Base-by-base conservation (phyloP, 2,329 filamentous ascomycete species). In the Fusarium fujikuroi region DNA sequence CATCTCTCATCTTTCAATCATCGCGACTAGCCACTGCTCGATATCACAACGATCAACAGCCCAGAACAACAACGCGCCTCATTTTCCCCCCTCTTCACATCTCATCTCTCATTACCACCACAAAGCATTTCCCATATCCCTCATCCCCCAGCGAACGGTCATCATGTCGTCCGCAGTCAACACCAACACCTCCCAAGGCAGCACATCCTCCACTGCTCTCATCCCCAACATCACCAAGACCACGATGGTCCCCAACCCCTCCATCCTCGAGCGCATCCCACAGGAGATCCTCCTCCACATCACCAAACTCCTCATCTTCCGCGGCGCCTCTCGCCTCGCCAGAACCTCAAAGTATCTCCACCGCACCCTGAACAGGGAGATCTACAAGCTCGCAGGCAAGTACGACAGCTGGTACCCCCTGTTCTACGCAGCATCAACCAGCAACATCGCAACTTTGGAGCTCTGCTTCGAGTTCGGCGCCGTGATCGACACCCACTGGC, bases 81-180 rank as follows among this genome's bases (percentile, higher is more conserved):
- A 12, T 14, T 15, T 19, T 25, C 16, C 12, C 0, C 23, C 23
- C 23, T 44, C 42, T 44, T 44, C 4, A 9, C 11, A 46, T 46
- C 16, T 25, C 5, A 14, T 28, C 12, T 28, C 43, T 10, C 25
- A 21, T 47, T 30, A 21, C 9, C 14, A 15, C 14, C 1, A 5
- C 9, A 30, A 30, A 30, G 0, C 2, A 19, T 5, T 7, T 2
- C 12, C 9, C 18, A 10, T 21, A 15, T 6, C 12, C 5, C 19
- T 8, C 44, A 28, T 7, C 9, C 19, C 9, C 19, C 25, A 28
- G 25, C 18, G 19, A 47, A 1, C 1, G 2, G 3, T 9, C 25
- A 21, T 47, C 25, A 47, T 47, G 44, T 28, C 44, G 6, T 28
- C 25, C 19, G 25, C 25, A 3, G 6, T 5, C 25, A 47, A 47